A percentile compares a stretch with the other conserved stretches of the same genome.
phyloP scores from a whole-genome alignment of 768 basidiomycete species.

The Amanita muscaria region DNA sequence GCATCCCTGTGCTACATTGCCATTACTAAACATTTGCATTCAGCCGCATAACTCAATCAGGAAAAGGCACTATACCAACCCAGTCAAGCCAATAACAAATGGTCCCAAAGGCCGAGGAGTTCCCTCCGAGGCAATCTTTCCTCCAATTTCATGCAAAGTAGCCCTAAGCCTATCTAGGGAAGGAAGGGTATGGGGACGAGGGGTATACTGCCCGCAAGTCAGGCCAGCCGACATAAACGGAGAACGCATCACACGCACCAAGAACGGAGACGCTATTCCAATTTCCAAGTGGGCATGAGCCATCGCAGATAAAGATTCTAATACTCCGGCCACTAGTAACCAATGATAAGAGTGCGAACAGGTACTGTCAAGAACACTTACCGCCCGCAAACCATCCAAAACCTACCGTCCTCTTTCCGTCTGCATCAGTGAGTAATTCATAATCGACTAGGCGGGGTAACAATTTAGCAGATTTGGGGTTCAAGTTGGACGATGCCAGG shows the following conservation, averaged over 20 bases:
- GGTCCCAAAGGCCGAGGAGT: conserved; percentile 64
- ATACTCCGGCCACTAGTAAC: conserved; percentile 63
- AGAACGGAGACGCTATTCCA: conserved; percentile 76
- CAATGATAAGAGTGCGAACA: not conserved
- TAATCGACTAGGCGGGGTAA: conserved; percentile 69
- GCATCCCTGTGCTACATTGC: conserved; percentile 77
- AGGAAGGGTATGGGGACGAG: conserved; percentile 69
- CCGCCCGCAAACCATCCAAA: conserved; percentile 94
- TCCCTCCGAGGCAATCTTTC: conserved; percentile 43
- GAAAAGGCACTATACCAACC: conserved; percentile 34
- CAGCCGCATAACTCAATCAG: not conserved
- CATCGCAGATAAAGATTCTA: conserved; percentile 73
- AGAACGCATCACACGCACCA: conserved; percentile 38
- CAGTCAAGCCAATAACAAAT: conserved; percentile 74
- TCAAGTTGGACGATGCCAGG: conserved; percentile 21
- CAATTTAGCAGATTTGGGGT: conserved; percentile 6
- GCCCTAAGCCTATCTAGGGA: conserved; percentile 43
- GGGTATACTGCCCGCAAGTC: conserved; percentile 48
- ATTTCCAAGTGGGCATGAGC: conserved; percentile 72
- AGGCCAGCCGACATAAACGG: not conserved
- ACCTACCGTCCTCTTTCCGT: conserved; percentile 72
- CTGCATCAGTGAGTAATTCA: conserved; percentile 59
- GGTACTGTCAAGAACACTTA: conserved; percentile 22
- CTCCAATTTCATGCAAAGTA: conserved; percentile 49
- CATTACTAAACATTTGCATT: conserved; percentile 37